phyloP scores from a whole-genome alignment of 2,329 filamentous ascomycete species.

The Epichloe aotearoae region DNA sequence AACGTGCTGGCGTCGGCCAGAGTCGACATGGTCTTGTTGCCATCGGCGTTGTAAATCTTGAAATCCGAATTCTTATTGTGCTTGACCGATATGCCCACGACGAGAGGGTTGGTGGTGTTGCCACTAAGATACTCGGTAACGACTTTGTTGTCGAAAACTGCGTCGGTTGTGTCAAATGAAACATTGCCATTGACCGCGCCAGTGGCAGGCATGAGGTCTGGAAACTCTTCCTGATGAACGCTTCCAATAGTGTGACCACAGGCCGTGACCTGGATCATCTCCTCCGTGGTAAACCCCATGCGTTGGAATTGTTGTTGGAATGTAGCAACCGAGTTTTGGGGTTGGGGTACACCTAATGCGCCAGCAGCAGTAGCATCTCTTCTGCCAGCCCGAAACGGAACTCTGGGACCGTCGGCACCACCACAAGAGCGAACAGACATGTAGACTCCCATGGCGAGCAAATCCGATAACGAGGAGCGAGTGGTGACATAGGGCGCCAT shows the following conservation, averaged over 20 bases:
- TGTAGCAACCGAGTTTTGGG: slow-evolving; percentile 37
- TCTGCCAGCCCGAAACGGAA: slow-evolving; percentile 40
- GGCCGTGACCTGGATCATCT: slow-evolving; percentile 48
- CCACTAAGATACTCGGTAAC: slow-evolving; percentile 43
- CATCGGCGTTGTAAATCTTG: slow-evolving; percentile 41
- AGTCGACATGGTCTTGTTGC: slow-evolving; percentile 38
- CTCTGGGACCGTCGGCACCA: slow-evolving; percentile 27
- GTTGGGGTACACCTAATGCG: slow-evolving; percentile 38
- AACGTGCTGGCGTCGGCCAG: slow-evolving; percentile 33
- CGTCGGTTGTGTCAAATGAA: slow-evolving; percentile 33
- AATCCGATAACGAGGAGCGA: slow-evolving; percentile 39
- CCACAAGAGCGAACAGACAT: slow-evolving; percentile 45
- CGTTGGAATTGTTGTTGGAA: slow-evolving; percentile 42
- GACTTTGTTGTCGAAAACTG: slow-evolving; percentile 41
- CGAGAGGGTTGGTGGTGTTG: slow-evolving; percentile 40
- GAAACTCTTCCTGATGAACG: slow-evolving; percentile 41
- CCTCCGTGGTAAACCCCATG: slow-evolving; percentile 40
- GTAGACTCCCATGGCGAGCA: slow-evolving; percentile 46
- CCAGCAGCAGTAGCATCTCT: slow-evolving; percentile 38
- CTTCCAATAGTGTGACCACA: slow-evolving; percentile 50
- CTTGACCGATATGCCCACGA: slow-evolving; percentile 34
- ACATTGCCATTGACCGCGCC: slow-evolving; percentile 29
- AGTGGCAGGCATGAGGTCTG: slow-evolving; percentile 34
- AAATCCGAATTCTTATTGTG: slow-evolving; percentile 38
- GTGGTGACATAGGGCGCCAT: slow-evolving; percentile 40